These are phyloP conservation scores for Bolboschoenoplectus hybrid DNA, from an alignment of 202 grass and related monocot species.

Conservation along the genomic window DNA sequence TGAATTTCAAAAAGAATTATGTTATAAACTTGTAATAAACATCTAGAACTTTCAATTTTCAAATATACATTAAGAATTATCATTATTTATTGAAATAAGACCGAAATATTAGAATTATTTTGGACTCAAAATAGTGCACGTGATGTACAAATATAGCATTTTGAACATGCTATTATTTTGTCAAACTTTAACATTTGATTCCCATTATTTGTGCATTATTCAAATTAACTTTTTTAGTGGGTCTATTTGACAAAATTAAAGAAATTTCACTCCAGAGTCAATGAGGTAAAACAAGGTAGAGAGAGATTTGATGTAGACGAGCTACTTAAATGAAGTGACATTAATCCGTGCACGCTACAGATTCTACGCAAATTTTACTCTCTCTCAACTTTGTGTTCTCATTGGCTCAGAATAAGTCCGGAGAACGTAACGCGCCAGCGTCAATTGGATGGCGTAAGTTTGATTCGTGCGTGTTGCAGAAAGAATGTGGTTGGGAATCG, in stretches of 20 bases:
- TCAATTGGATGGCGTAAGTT: background rate
- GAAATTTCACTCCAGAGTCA: background rate
- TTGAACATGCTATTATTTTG: background rate
- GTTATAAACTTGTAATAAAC: too few relatives aligned
- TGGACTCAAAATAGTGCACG: too few relatives aligned
- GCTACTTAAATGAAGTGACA: background rate
- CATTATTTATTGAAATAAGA: background rate
- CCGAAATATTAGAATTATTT: too few relatives aligned
- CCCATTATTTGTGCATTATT: background rate
- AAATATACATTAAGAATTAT: too few relatives aligned
- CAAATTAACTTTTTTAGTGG: constrained; percentile 8
- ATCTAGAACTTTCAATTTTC: background rate
- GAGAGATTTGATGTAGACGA: constrained; percentile 7
- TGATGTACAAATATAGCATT: background rate
- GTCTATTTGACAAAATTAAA: constrained; percentile 12
- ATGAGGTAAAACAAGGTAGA: background rate
- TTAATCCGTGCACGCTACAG: background rate
- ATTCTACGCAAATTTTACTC: background rate
- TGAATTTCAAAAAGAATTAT: too few relatives aligned
- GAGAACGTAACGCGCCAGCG: background rate
- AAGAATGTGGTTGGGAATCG: constrained; percentile 10
- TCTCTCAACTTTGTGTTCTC: background rate
- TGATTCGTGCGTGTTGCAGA: background rate
- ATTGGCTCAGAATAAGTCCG: background rate
- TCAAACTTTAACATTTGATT: background rate